Evolutionary conservation across 1,284 basidiomycete species (phyloP).

Genomic region (Fomitiporia mediterranea): DNA sequence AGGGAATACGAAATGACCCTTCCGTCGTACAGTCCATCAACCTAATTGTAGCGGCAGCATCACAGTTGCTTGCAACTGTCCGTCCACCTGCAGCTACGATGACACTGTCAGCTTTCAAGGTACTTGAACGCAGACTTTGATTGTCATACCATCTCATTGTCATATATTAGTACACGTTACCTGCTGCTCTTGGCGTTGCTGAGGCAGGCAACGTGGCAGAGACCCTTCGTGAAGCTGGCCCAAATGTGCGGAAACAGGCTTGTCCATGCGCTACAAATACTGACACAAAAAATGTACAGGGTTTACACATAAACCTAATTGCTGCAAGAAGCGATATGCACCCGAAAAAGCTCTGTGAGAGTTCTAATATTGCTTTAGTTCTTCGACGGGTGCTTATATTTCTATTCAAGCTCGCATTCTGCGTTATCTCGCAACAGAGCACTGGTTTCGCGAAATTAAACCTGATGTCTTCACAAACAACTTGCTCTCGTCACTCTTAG

Average conservation of each 20-base stretch:
- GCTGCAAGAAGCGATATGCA: conserved; percentile 20
- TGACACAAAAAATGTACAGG: no score
- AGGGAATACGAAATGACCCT: conserved; percentile 22
- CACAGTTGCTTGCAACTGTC: conserved; percentile 35
- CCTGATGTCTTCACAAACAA: conserved; percentile 24
- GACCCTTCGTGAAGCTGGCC: conserved; percentile 34
- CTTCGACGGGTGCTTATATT: background rate
- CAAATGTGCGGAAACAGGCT: no score
- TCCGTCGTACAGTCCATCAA: conserved; percentile 30
- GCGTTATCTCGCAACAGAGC: conserved; percentile 23
- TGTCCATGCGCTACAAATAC: no score
- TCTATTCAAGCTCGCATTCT: conserved; percentile 21
- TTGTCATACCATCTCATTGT: background rate
- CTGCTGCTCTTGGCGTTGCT: conserved; percentile 28
- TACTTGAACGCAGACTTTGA: background rate
- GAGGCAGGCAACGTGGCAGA: conserved; percentile 33
- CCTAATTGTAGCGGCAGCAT: conserved; percentile 34
- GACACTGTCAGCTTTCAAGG: conserved; percentile 6
- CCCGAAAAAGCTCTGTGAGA: conserved; percentile 23
- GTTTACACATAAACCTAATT: conserved; percentile 23
- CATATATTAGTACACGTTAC: conserved; percentile 9
- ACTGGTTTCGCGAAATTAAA: conserved; percentile 23
- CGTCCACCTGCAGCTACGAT: conserved; percentile 27
- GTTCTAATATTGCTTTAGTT: background rate
- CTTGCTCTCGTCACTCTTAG: conserved; percentile 21